Base-by-base conservation (phyloP, 441 rosid species). In the Mallotus japonicus region DNA sequence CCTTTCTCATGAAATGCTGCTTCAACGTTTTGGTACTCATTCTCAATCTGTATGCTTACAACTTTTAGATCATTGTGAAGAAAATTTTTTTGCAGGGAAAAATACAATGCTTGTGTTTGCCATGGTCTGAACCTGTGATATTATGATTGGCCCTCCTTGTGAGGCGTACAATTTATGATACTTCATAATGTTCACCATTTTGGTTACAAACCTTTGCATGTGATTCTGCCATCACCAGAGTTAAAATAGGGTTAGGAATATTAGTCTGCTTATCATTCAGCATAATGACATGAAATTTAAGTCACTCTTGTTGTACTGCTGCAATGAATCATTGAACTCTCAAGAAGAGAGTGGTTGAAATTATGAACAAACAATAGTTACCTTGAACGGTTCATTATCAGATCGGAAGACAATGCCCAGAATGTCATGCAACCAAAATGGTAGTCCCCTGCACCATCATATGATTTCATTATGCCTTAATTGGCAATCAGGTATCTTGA, bases 371-470 rank as follows among this genome's bases (percentile, higher is more conserved):
- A 8, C 10, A 16, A 6, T 57, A 1, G 34, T 6, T 6, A 88
- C 92, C 92, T 92, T 89, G 84, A 92, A 91, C 0, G 92, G 95
- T 60, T 80, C 86, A 44, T 92, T 92, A 67, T 92, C 85, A 40
- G 96, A 79, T 74, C 98, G 81, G 67, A 81, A 92, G 20, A 84
- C 83, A 59, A 91, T 91, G 37, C 84, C 95, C 0, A 95, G 90
- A 54, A 92, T 72, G 79, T 91, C 92, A 50, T 87, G 90, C 83
- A 92, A 72, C 97, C 98, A 91, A 78, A 85, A 88, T 9, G 98
- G 98, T 7, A 92, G 82, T n/a, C 94, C 97, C 69, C 96, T 90
- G 77, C 75, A 80, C 59, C 73, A 71, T 56, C n/a, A 59, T 22
- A 60, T 24, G 5, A 32, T 28, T 16, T 37, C 66, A 40, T 62